Conservation (phyloP, 495 filamentous ascomycete genomes). For the Talaromyces liani region DNA sequence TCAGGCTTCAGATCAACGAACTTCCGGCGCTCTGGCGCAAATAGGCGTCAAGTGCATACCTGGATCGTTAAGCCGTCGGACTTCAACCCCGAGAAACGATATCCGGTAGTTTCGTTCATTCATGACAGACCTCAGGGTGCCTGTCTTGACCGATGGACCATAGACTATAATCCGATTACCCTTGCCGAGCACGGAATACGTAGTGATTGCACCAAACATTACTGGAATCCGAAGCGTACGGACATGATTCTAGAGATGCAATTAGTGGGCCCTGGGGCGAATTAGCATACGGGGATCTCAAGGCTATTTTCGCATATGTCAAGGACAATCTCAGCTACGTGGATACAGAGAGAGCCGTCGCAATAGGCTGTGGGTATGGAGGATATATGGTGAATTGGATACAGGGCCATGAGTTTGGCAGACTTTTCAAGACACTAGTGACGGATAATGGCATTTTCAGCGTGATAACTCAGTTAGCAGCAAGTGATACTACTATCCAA, state of each 20-base stretch:
- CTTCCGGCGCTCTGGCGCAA: too few species aligned
- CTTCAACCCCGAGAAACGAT: slow-evolving; percentile 39
- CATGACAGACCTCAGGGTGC: slow-evolving; percentile 48
- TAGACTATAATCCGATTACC: slow-evolving; percentile 43
- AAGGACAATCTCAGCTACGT: slow-evolving; percentile 38
- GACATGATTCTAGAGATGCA: slow-evolving; percentile 37
- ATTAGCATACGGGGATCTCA: slow-evolving; percentile 47
- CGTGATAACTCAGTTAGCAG: neutral
- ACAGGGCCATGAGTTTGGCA: slow-evolving; percentile 44
- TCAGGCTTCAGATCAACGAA: too few species aligned
- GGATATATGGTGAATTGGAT: slow-evolving; percentile 55
- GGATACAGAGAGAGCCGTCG: slow-evolving; percentile 42
- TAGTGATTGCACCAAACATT: slow-evolving; percentile 47
- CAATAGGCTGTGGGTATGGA: slow-evolving; percentile 43
- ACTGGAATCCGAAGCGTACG: slow-evolving; percentile 27
- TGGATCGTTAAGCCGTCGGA: slow-evolving; percentile 39
- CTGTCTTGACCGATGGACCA: slow-evolving; percentile 43
- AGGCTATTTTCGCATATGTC: slow-evolving; percentile 43
- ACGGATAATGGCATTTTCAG: slow-evolving; percentile 40
- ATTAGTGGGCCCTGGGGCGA: slow-evolving; percentile 47
- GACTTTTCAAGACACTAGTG: slow-evolving; percentile 46
- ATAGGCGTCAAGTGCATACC: slow-evolving; percentile 37
- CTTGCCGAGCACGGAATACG: slow-evolving; percentile 52
- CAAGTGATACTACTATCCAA: neutral
- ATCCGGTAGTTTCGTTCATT: slow-evolving; percentile 43